phyloP scores from a whole-genome alignment of 345 rosid species.

The Turritis glabra region DNA sequence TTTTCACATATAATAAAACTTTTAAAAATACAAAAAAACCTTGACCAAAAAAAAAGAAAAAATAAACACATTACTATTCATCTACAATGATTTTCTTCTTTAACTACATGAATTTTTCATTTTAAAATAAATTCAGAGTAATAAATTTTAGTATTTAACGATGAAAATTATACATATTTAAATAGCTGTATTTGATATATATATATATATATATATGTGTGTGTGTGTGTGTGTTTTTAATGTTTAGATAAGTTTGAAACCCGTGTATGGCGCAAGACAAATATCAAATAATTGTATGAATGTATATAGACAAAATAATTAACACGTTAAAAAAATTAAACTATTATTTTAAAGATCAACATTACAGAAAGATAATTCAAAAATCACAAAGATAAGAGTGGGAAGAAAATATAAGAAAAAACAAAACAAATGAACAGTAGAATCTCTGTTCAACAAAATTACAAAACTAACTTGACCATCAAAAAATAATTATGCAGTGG shows the following conservation, averaged over 20 bases:
- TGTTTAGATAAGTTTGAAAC: not conserved
- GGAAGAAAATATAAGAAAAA: not conserved
- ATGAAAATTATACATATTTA: not conserved
- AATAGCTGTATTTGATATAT: not conserved
- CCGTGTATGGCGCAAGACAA: not conserved
- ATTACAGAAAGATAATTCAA: not conserved
- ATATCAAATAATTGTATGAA: not conserved
- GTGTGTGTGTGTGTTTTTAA: not conserved
- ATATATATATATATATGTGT: too few species aligned
- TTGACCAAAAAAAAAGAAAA: not conserved
- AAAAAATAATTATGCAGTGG: conserved; percentile 17
- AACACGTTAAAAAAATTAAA: not conserved
- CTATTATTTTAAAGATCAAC: not conserved
- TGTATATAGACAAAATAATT: not conserved
- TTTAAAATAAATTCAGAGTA: not conserved
- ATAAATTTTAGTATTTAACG: not conserved
- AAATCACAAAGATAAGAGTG: conserved; percentile 4
- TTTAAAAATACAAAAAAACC: not conserved
- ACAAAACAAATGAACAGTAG: conserved; percentile 24
- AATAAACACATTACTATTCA: not conserved
- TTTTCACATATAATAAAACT: too few species aligned
- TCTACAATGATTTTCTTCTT: not conserved
- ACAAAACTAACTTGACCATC: conserved; percentile 33
- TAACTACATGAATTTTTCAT: not conserved
- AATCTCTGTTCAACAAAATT: conserved; percentile 22